Percentiles rank a stretch among this genome's conserved stretches.
phyloP scores from a whole-genome alignment of 768 basidiomycete genomes.

The Agaricus bisporus region DNA sequence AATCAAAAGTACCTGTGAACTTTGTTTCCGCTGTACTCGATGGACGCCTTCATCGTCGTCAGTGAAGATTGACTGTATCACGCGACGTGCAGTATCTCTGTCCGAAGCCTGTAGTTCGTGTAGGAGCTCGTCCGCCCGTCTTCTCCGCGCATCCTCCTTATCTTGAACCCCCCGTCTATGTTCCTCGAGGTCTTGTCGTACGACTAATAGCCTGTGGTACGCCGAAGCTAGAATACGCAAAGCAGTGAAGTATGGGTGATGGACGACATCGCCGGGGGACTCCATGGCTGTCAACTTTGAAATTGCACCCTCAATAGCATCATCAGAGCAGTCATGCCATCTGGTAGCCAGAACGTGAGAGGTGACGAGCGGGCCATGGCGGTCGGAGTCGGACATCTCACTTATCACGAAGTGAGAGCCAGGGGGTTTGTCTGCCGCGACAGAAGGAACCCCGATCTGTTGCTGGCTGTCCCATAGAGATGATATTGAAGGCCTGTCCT shows the following conservation, averaged over 20 bases:
- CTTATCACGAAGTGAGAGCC: constrained; percentile 26
- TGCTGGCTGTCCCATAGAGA: constrained; percentile 30
- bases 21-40: constrained; percentile 49
- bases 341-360: constrained; percentile 54
- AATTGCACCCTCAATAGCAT: constrained; percentile 61
- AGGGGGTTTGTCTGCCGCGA: constrained; percentile 31
- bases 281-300: constrained; percentile 40
- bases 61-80: constrained; percentile 62
- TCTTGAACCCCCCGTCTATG: constrained; percentile 44
- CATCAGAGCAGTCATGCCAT: constrained; percentile 79
- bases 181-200: constrained; percentile 60
- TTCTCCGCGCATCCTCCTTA: constrained; percentile 49
- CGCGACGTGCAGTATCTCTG: constrained; percentile 58
- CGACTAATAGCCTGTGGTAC: constrained; percentile 49
- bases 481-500: constrained; percentile 28
- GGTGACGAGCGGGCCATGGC: constrained; percentile 25
- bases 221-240: constrained; percentile 68
- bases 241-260: constrained; percentile 60
- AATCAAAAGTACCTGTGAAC: constrained; percentile 42
- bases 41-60: constrained; percentile 43
- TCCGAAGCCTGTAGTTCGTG: constrained; percentile 56
- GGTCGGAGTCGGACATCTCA: constrained; percentile 27
- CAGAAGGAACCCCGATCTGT: constrained; percentile 27
- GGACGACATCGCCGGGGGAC: constrained; percentile 38
- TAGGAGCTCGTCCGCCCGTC: constrained; percentile 49